These are phyloP conservation scores for Argentina anserina DNA, from an alignment of 306 rosid species.

Conservation along the genomic window DNA sequence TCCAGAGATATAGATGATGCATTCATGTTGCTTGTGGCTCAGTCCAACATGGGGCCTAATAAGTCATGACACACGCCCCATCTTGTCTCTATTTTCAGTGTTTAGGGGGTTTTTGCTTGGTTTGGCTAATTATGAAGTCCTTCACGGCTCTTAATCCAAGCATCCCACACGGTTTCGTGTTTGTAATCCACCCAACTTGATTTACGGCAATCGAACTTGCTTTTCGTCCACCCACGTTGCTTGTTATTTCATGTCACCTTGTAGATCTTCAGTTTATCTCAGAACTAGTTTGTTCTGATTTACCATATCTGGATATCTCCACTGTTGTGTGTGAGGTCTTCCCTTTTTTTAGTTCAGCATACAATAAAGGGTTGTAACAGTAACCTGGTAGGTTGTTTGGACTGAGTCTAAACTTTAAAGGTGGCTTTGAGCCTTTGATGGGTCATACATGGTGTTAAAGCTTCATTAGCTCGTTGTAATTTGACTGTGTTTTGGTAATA, in stretches of 20 bases:
- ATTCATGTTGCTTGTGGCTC: slow-evolving; percentile 29
- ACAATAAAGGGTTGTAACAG: slow-evolving; percentile 19
- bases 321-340: slow-evolving; percentile 19
- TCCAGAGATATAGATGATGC: slow-evolving; percentile 24
- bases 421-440: slow-evolving; percentile 8
- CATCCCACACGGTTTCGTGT: slow-evolving; percentile 13
- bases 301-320: slow-evolving; percentile 11
- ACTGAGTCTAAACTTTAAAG: slow-evolving; percentile 3
- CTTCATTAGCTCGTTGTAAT: slow-evolving; percentile 5
- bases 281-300: not conserved
- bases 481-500: slow-evolving; percentile 3
- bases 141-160: slow-evolving; percentile 27
- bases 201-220: not conserved
- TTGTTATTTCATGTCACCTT: slow-evolving; percentile 43
- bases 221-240: slow-evolving; percentile 7
- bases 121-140: slow-evolving; percentile 19
- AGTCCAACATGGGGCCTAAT: slow-evolving; percentile 37
- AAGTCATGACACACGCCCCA: slow-evolving; percentile 24
- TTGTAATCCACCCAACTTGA: slow-evolving; percentile 1
- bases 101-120: slow-evolving; percentile 26
- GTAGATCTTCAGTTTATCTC: slow-evolving; percentile 10
- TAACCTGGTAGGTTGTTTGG: not conserved
- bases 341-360: slow-evolving; percentile 13
- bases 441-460: slow-evolving; percentile 4
- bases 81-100: slow-evolving; percentile 30